Conservation (phyloP, 2,329 filamentous ascomycete species). For the Magnaporthiopsis incrustans region DNA sequence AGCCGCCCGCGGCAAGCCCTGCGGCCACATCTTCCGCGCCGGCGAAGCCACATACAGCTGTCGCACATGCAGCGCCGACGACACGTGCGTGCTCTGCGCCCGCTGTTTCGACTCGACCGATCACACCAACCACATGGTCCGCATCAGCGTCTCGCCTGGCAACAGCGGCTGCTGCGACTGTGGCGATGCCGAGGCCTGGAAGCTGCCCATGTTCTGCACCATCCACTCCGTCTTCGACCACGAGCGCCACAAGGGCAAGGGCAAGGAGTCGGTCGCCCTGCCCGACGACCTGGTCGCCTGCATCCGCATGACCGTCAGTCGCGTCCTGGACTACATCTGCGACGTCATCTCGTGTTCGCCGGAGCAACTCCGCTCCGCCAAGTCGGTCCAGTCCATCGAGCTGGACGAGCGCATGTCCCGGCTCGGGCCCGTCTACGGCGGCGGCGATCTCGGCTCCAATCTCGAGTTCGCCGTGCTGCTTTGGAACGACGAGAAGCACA, state of each 20-base stretch:
- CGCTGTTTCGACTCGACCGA: conserved; percentile 94
- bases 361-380: conserved; percentile 81
- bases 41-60: conserved; percentile 93
- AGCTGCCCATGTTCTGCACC: conserved; percentile 76
- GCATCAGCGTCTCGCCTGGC: conserved; percentile 46
- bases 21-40: conserved; percentile 92
- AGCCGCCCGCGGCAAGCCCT: conserved; percentile 83
- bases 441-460: conserved; percentile 55
- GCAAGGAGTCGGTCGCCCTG: conserved; percentile 46
- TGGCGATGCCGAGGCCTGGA: conserved; percentile 92
- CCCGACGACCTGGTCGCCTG: conserved; percentile 68
- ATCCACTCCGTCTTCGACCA: conserved; percentile 67
- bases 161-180: conserved; percentile 68
- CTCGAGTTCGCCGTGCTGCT: conserved; percentile 78
- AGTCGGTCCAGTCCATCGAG: conserved; percentile 72
- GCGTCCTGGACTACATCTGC: conserved; percentile 88
- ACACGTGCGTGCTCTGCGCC: conserved; percentile 91
- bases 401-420: conserved; percentile 76
- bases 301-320: conserved; percentile 78
- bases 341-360: conserved; percentile 97
- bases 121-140: conserved; percentile 86
- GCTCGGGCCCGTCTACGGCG: conserved; percentile 67
- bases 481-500: conserved; percentile 99
- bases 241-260: conserved; percentile 51
- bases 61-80: conserved; percentile 87